phyloP scores from a whole-genome alignment of 257 asterid genomes.

The Knoxia roxburghii region DNA sequence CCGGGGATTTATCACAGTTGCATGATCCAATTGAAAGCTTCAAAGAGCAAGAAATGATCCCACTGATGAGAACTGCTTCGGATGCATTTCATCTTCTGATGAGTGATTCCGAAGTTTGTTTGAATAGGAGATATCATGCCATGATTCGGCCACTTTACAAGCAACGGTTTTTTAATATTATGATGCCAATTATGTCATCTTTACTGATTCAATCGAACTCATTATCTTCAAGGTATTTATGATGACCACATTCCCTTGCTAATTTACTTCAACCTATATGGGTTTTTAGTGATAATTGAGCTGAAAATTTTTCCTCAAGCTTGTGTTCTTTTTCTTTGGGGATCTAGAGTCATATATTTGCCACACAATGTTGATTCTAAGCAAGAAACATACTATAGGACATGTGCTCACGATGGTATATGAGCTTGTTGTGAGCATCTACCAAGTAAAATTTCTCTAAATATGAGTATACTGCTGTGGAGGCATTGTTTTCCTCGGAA shows the following conservation, averaged over 20 bases:
- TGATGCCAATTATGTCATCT: conserved; percentile 62
- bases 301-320: background rate
- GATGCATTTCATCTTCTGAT: conserved; percentile 84
- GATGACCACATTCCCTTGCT: conserved; percentile 1
- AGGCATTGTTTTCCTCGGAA: background rate
- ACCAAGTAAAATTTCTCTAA: background rate
- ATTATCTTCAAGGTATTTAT: conserved; percentile 45
- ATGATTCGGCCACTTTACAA: conserved; percentile 78
- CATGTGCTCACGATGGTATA: no score
- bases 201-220: conserved; percentile 46
- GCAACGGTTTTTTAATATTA: conserved; percentile 80
- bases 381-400: background rate
- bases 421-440: background rate
- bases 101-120: conserved; percentile 77
- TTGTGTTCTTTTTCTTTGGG: background rate
- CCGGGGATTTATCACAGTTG: conserved; percentile 25
- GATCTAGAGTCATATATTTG: background rate
- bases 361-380: background rate
- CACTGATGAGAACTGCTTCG: conserved; percentile 63
- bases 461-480: background rate
- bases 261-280: background rate
- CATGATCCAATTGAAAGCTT: conserved; percentile 26
- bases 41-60: conserved; percentile 39
- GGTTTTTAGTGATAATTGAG: background rate
- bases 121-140: conserved; percentile 71